These are phyloP conservation scores for Sclerospora graminicola DNA, from an alignment of 352 stramenopile species.

Conservation along the genomic window DNA sequence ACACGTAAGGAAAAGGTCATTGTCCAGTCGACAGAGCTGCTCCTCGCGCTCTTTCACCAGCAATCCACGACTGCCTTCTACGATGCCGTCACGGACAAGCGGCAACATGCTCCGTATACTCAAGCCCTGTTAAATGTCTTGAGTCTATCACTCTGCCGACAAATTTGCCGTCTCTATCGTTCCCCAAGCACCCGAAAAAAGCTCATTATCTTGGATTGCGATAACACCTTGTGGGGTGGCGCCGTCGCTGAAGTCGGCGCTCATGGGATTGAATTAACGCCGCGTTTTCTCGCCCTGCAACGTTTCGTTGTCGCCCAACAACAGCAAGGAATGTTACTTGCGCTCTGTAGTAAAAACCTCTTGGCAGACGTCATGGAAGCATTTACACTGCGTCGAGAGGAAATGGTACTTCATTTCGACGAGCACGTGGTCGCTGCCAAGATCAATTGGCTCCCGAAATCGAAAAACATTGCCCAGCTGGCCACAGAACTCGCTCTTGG, in stretches of 20 bases:
- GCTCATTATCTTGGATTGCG: too few relatives aligned
- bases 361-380: constrained; percentile 33
- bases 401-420: constrained; percentile 42
- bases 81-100: constrained; percentile 35
- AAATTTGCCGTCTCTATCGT: constrained; percentile 39
- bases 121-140: too few relatives aligned
- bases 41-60: constrained; percentile 20
- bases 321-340: constrained; percentile 36
- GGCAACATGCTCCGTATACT: constrained; percentile 58
- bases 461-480: constrained; percentile 41
- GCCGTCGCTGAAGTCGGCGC: too few relatives aligned
- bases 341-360: constrained; percentile 67
- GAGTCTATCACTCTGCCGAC: too few relatives aligned
- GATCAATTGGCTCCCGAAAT: constrained; percentile 56
- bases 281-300: too few relatives aligned
- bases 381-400: constrained; percentile 28
- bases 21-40: constrained; percentile 13
- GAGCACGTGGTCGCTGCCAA: too few relatives aligned
- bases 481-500: constrained; percentile 42
- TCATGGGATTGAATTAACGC: too few relatives aligned
- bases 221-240: constrained; percentile 67
- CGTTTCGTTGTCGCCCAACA: constrained; percentile 44
- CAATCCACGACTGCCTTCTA: constrained; percentile 30
- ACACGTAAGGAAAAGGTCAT: constrained; percentile 15
- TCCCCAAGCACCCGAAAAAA: too few relatives aligned